Base-by-base conservation (phyloP, 768 basidiomycete species). In the Leccinum rimulosum region DNA sequence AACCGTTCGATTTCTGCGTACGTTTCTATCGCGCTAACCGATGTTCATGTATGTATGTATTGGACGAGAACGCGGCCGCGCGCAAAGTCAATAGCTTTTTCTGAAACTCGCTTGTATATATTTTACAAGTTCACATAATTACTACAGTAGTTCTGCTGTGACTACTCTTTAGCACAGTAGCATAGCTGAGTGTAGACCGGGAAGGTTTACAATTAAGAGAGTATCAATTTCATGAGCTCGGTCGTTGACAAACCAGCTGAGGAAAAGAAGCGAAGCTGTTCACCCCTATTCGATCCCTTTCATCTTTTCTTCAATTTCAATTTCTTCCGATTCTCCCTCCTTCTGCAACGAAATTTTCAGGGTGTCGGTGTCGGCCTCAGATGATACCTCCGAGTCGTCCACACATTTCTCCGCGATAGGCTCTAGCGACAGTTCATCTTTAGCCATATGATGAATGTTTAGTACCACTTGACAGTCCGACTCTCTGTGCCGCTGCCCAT, bases 1-100 rank as follows among this genome's bases (percentile, higher is more conserved):
- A 98, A 96, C 69, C 86, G 93, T 22, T 80, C 98, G 57, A 88
- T 98, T 59, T 96, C 95, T 67, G 91, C 92, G 90, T 96, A 76
- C 66, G 52, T 14, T 22, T 50, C 12, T 43, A 15, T 50, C 15
- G 3, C 48, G 15, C 2, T 38, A 11, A n/a, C 33, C 17, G 25
- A 50, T 38, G 6, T 28, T 50, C 5, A 30, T n/a, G n/a, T n/a
- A n/a, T n/a, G n/a, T n/a, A 33, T 1, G 12, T 33, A 33, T 5
- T 12, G 12, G 33, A 12, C 33, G 33, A 33, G 4, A 33, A 12
- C 4, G 12, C 33, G 33, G 33, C 12, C 33, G 0, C 12, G 33
- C 33, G 33, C 33, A 33, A 33, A 25, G 33, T 36, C 36, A 15
- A 19, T 53, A 40, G 11, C 38, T 53, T 17, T 52, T 25, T 36